Percentiles rank a stretch among this genome's conserved stretches.
phyloP scores from a whole-genome alignment of 192 early-diverging fungal species.

The Geranomyces variabilis region DNA sequence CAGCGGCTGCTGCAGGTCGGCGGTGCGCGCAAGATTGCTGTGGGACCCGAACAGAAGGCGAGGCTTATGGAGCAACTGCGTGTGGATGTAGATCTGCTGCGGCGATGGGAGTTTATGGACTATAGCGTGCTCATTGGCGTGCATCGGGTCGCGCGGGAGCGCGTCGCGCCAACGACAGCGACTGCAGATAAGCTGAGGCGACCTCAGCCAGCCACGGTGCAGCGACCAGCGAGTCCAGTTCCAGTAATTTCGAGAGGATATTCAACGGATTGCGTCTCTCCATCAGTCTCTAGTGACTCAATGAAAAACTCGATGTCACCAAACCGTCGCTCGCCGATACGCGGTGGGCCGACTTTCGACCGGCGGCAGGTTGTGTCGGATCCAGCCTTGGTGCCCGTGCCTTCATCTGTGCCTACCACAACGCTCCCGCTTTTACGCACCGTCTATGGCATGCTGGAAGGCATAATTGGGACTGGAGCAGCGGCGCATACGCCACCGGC shows the following conservation, averaged over 20 bases:
- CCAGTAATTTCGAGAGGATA: too few relatives aligned
- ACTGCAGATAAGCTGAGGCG: too few relatives aligned
- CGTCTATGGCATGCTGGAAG: constrained; percentile 9
- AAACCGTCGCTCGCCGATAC: too few relatives aligned
- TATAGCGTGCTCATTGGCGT: constrained; percentile 46
- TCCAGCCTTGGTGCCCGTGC: neutral
- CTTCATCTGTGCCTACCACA: neutral
- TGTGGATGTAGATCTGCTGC: constrained; percentile 41
- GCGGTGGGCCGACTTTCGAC: too few relatives aligned
- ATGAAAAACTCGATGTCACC: too few relatives aligned
- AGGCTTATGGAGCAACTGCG: constrained; percentile 34
- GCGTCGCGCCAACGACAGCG: too few relatives aligned
- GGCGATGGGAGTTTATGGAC: constrained; percentile 48
- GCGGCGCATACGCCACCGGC: too few relatives aligned
- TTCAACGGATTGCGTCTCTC: too few relatives aligned
- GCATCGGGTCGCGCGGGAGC: constrained; percentile 12
- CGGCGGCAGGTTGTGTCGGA: too few relatives aligned
- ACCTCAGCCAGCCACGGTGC: too few relatives aligned
- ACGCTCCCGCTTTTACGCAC: neutral
- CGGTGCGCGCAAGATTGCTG: constrained; percentile 8
- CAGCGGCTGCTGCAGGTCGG: constrained; percentile 33
- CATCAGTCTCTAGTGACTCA: too few relatives aligned
- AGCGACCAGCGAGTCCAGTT: too few relatives aligned
- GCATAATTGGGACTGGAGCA: neutral
- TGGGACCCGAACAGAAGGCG: constrained; percentile 28